phyloP scores from a whole-genome alignment of 345 rosid genomes.

The Citrus sp. region DNA sequence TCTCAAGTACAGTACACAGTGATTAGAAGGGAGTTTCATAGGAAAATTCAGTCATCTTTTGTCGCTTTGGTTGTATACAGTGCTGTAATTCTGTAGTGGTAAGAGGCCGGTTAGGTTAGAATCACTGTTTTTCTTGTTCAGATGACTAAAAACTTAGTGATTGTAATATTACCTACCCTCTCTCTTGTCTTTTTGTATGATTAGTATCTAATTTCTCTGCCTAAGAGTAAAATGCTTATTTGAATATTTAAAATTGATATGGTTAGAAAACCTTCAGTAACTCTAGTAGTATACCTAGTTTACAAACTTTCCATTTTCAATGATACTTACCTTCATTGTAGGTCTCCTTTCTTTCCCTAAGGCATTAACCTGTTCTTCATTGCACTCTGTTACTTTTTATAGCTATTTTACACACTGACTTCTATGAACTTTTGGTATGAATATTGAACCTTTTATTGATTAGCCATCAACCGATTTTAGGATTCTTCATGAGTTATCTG shows the following conservation, averaged over 20 bases:
- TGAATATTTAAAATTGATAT: conserved; percentile 2
- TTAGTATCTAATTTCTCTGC: conserved; percentile 4
- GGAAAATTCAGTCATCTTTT: conserved; percentile 5
- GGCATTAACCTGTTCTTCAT: not conserved
- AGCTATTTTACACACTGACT: not conserved
- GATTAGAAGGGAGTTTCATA: conserved; percentile 17
- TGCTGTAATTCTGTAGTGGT: conserved; percentile 19
- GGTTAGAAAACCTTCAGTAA: conserved; percentile 3
- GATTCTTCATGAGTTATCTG: not conserved
- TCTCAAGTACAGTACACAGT: conserved; percentile 66
- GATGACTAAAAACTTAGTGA: not conserved
- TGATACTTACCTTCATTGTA: not conserved
- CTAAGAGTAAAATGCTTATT: not conserved
- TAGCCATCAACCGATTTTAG: too few species aligned
- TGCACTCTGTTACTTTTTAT: not conserved
- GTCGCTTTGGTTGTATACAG: conserved; percentile 18
- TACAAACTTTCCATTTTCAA: not conserved
- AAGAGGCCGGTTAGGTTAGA: conserved; percentile 13
- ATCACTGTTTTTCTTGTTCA: not conserved
- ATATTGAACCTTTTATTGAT: too few species aligned
- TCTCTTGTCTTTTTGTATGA: conserved; percentile 3
- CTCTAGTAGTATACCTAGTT: not conserved
- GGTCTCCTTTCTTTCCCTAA: not conserved
- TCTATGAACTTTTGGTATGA: too few species aligned
- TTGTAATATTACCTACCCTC: conserved; percentile 1